phyloP scores from a whole-genome alignment of 2,329 filamentous ascomycete species.

The Cercospora beticola region DNA sequence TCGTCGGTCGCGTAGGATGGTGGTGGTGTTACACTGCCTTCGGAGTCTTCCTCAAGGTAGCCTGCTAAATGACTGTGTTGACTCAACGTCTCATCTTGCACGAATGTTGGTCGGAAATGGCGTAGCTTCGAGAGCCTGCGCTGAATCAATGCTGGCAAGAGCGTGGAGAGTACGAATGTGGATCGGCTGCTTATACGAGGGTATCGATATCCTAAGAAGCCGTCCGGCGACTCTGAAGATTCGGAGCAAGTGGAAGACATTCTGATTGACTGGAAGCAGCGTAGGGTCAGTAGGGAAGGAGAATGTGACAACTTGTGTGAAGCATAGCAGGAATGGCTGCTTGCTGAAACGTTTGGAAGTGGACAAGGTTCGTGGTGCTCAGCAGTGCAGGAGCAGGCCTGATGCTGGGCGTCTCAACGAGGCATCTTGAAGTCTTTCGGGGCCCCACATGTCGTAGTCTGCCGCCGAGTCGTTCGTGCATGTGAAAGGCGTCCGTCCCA shows the following conservation, averaged over 20 bases:
- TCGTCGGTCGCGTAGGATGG: conserved; percentile 31
- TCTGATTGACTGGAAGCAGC: neutral
- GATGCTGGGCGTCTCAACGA: neutral
- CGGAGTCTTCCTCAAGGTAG: conserved; percentile 24
- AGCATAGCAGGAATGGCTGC: conserved; percentile 1
- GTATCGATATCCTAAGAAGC: neutral
- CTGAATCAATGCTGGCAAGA: conserved; percentile 56
- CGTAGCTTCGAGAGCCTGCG: conserved; percentile 53
- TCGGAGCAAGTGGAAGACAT: conserved; percentile 7
- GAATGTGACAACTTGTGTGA: neutral
- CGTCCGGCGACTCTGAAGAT: conserved; percentile 1
- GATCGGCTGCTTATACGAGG: conserved; percentile 1
- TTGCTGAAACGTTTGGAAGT: neutral
- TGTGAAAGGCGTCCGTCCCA: conserved; percentile 17
- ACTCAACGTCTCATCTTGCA: conserved; percentile 7
- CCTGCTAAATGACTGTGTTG: conserved; percentile 9
- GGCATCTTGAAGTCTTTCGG: neutral
- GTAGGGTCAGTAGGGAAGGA: neutral
- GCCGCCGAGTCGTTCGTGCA: conserved; percentile 14
- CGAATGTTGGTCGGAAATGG: conserved; percentile 40
- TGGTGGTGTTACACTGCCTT: conserved; percentile 40
- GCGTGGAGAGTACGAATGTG: conserved; percentile 53
- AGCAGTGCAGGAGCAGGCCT: neutral
- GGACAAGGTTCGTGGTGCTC: neutral
- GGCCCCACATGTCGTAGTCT: neutral